Conservation (phyloP, 2,329 filamentous ascomycete genomes). For the Pyrenophora seminiperda region DNA sequence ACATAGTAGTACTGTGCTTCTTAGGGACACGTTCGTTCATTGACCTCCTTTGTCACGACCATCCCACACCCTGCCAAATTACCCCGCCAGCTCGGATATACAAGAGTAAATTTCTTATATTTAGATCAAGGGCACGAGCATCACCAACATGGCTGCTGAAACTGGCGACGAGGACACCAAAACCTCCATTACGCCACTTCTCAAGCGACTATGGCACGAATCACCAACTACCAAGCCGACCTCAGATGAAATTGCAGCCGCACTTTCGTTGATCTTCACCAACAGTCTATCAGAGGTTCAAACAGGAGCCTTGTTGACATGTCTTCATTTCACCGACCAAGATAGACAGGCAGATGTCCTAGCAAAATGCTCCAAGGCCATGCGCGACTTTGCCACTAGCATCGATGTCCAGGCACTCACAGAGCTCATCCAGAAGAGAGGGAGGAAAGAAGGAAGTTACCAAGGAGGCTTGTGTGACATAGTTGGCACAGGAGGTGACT, state of each 20-base stretch:
- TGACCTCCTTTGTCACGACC: not conserved
- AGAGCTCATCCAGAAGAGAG: conserved; percentile 64
- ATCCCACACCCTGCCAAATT: conserved; percentile 9
- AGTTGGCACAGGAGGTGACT: conserved; percentile 94
- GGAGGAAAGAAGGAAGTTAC: conserved; percentile 73
- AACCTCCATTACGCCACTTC: conserved; percentile 69
- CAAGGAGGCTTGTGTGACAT: conserved; percentile 89
- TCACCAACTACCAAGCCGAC: conserved; percentile 56
- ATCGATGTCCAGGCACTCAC: conserved; percentile 70
- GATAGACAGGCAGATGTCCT: conserved; percentile 86
- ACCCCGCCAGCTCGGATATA: conserved; percentile 20
- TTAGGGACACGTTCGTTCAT: not conserved
- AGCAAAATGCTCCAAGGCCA: conserved; percentile 79
- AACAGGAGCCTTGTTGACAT: conserved; percentile 83
- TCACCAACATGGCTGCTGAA: conserved; percentile 31
- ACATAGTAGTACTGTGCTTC: conserved; percentile 5
- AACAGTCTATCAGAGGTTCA: conserved; percentile 88
- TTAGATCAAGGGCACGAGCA: conserved; percentile 8
- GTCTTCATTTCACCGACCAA: conserved; percentile 86
- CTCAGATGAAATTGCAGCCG: conserved; percentile 83
- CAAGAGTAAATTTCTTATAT: conserved; percentile 19
- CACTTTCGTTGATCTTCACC: conserved; percentile 89
- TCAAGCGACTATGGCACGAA: conserved; percentile 72
- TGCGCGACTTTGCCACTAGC: conserved; percentile 77
- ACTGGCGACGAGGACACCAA: conserved; percentile 34